Evolutionary conservation across 768 basidiomycete genomes (phyloP), one percentile per base, ranked within the genome.

Genomic region (Russula abietina): DNA sequence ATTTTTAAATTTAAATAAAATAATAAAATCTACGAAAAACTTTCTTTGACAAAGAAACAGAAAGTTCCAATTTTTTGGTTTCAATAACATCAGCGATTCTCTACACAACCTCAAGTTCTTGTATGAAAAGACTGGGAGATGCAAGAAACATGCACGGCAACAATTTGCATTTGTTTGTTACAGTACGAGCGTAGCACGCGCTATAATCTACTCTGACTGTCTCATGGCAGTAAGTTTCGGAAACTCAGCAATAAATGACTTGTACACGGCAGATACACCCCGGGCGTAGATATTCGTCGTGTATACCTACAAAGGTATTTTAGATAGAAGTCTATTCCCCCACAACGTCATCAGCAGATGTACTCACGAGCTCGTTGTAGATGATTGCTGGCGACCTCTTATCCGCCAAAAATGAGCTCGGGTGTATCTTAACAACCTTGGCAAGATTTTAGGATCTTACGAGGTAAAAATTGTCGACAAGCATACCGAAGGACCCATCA

Each of bases 241-340:
- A 55, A 67, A 63, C 28, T 67, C 67, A 11, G 71, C 66, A 48
- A 83, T 73, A 67, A 77, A 87, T 24, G 75, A 72, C 66, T 86
- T 87, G 4, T 87, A 84, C 43, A 98, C 83, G 1, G 83, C 77
- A 0, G 94, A 95, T 12, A 96, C 95, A n/a, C 88, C 89, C 2
- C 95, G 86, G 2, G 94, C 95, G 69, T 95, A 98, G 45, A 91
- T 86, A 60, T 87, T 85, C 62, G 81, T 89, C 17, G 92, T 93
- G 69, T 87, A 85, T 53, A 92, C 79, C 89, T 91, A 69, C 8
- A 22, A 22, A 38, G 3, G 8, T 43, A 36, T 58, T 50, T 55
- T 46, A 54, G 30, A 60, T 36, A 65, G 11, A 33, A 45, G 55
- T 39, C 24, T 41, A 22, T 2, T 28, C 36, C 50, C n/a, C 14